Base-by-base conservation (phyloP, 306 rosid species). In the Vigna mungo region DNA sequence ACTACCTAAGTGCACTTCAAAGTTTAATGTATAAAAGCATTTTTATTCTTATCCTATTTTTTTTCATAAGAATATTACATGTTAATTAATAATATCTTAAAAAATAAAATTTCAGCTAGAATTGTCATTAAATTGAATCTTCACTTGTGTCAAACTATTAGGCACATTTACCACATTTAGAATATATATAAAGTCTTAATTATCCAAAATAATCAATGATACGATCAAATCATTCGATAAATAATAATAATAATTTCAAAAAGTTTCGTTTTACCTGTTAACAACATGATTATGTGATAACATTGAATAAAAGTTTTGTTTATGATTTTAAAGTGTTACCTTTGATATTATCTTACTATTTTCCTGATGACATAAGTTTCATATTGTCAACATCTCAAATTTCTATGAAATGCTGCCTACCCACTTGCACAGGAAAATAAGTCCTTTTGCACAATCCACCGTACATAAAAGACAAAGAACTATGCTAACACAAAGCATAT, bases 341-440 rank as follows among this genome's bases (percentile, higher is more conserved):
- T 37, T n/a, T 78, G 16, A 41, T 41, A 9, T 41, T 65, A 5
- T 54, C 15, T 39, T 54, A 47, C 18, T 27, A 56, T 71, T 71
- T 62, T 6, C 6, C 47, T 9, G 71, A 14, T 20, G 63, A 39
- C 12, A 14, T 48, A n/a, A 49, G 68, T 34, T 34, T 68, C 39
- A 70, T 41, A 37, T 51, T 34, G 21, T 68, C 32, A 41, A 9
- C 27, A 53, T 70, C 59, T 20, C 41, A 41, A 15, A 61, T 27
- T 60, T 37, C 52, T 34, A 58, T 39, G 56, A 46, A 64, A 7
- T 17, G 32, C 62, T 21, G 27, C 8, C 51, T 25, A 17, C 37
- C 53, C 61, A 58, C 65, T 63, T 62, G 78, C n/a, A 16, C 71
- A 46, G 39, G 10, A 34, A 47, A 72, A 44, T 56, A 17, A 21